Conservation (phyloP, 129 eudicot species). For the Escallonia rubra region DNA sequence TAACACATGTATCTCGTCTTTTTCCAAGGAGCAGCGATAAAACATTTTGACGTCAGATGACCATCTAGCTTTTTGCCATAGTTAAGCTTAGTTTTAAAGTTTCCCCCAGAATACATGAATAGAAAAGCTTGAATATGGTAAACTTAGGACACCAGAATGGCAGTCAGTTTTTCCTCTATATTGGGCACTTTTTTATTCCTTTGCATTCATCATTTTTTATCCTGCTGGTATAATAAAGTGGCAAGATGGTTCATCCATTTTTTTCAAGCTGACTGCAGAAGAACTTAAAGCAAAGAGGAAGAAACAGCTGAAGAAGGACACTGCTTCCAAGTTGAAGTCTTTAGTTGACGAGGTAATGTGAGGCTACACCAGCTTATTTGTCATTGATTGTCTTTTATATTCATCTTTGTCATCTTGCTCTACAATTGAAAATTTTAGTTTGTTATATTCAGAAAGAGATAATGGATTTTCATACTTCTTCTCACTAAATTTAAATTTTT, state of each 20-base stretch:
- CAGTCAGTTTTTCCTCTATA: background rate
- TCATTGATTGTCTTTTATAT: background rate
- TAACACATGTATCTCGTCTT: too few species aligned
- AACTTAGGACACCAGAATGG: too few species aligned
- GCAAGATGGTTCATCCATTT: background rate
- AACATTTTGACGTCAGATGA: too few species aligned
- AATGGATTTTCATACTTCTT: too few species aligned
- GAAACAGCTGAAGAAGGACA: conserved; percentile 92
- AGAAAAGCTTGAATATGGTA: background rate
- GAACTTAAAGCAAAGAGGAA: conserved; percentile 89
- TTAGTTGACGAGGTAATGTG: conserved; percentile 75
- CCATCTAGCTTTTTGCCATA: too few species aligned
- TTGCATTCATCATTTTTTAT: background rate
- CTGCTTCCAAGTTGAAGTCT: conserved; percentile 86
- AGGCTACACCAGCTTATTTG: background rate
- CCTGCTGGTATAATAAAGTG: background rate
- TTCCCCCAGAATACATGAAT: background rate
- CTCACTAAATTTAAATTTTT: too few species aligned
- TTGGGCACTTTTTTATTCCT: background rate
- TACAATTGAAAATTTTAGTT: too few species aligned
- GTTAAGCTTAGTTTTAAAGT: background rate
- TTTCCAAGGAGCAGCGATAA: too few species aligned
- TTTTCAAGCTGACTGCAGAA: conserved; percentile 42
- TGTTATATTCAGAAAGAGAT: too few species aligned
- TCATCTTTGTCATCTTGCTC: too few species aligned